These are phyloP conservation scores for Pueraria montana DNA, from an alignment of 306 rosid genomes.

Conservation along the genomic window DNA sequence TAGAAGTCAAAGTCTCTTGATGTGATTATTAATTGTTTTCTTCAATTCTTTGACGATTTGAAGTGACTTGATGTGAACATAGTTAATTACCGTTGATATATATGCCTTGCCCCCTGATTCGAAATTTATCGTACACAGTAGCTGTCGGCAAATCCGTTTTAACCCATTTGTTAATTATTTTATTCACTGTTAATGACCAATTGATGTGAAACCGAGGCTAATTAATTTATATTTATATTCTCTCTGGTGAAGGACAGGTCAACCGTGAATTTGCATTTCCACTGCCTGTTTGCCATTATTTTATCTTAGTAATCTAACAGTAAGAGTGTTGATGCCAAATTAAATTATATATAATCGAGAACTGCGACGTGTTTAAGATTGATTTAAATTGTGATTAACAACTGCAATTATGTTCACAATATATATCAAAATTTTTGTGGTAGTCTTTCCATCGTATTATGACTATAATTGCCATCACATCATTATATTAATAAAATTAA, in stretches of 20 bases:
- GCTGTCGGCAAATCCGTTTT: slow-evolving; percentile 58
- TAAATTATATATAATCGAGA: no score
- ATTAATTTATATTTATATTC: background rate
- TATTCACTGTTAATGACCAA: background rate
- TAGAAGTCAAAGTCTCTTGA: slow-evolving; percentile 25
- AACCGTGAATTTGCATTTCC: slow-evolving; percentile 18
- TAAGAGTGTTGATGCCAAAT: no score
- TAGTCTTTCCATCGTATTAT: no score
- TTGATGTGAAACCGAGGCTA: background rate
- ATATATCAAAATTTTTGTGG: no score
- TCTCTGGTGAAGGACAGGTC: background rate
- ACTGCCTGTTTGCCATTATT: no score
- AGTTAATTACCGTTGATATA: slow-evolving; percentile 26
- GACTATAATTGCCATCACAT: no score
- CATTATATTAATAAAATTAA: no score
- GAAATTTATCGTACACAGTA: slow-evolving; percentile 27
- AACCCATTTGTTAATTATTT: slow-evolving; percentile 21
- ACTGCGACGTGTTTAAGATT: no score
- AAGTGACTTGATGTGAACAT: background rate
- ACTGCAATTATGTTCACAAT: no score
- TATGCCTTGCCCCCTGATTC: slow-evolving; percentile 17
- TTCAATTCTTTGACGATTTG: background rate
- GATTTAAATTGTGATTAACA: no score
- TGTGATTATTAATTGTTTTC: slow-evolving; percentile 23
- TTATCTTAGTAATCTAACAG: no score